A percentile compares a stretch with the other conserved stretches of the same genome.
Evolutionary conservation across 179 eudicot species (phyloP).

Genomic region (Sideroxylon spinosum): DNA sequence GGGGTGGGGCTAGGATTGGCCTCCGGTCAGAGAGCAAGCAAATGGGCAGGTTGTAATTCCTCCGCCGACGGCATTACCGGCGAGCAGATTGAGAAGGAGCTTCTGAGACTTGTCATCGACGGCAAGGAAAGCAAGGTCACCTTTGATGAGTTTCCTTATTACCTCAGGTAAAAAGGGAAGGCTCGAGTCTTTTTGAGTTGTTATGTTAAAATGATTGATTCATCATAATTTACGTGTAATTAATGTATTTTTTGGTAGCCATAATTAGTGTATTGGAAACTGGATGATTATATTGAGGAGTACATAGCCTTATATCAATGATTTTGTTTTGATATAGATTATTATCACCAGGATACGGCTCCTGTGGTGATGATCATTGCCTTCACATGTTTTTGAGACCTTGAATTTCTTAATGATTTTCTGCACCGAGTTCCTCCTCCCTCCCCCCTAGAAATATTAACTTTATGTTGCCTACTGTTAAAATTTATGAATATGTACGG

Average conservation of each 20-base stretch:
- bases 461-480: neutral
- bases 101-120: slow-evolving; percentile 45
- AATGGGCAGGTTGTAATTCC: slow-evolving; percentile 45
- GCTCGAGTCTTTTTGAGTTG: neutral
- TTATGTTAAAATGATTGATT: neutral
- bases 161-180: slow-evolving; percentile 42
- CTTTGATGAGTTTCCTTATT: slow-evolving; percentile 84
- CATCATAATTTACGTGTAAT: neutral
- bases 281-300: too few species aligned
- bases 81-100: slow-evolving; percentile 66
- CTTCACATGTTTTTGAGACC: slow-evolving; percentile 1
- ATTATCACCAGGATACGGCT: neutral
- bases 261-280: neutral
- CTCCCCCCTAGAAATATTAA: neutral
- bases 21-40: slow-evolving; percentile 49
- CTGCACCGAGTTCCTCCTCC: neutral
- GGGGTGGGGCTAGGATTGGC: slow-evolving; percentile 83
- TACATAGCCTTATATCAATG: neutral
- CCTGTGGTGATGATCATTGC: neutral
- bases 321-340: neutral
- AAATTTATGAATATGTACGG: neutral
- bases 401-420: neutral
- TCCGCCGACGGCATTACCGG: slow-evolving; percentile 46
- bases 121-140: slow-evolving; percentile 58
- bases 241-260: neutral